Percentiles rank a stretch among this genome's conserved stretches.
Conservation (phyloP, 2,329 filamentous ascomycete species). For the Aspergillus pseudoviridinutans region DNA sequence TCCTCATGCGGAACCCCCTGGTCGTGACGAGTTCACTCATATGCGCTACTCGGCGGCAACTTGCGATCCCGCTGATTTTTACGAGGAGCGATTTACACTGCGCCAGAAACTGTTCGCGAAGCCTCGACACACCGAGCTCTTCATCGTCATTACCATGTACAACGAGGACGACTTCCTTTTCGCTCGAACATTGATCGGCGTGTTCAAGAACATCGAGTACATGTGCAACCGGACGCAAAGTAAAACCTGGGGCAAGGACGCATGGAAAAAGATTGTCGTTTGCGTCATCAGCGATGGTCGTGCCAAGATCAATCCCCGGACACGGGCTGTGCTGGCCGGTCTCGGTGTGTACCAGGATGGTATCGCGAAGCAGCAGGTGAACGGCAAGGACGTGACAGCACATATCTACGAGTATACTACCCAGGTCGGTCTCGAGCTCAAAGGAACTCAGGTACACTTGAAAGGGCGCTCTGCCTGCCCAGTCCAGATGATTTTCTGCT, state of each 20-base stretch:
- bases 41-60: slow-evolving; percentile 92
- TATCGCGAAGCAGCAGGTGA: slow-evolving; percentile 97
- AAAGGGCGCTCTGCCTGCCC: slow-evolving; percentile 79
- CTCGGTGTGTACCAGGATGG: slow-evolving; percentile 98
- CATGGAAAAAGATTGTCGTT: slow-evolving; percentile 99
- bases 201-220: slow-evolving; percentile 98
- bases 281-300: slow-evolving; percentile 96
- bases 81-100: slow-evolving; percentile 82
- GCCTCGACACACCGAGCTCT: slow-evolving; percentile 85
- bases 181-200: slow-evolving; percentile 89
- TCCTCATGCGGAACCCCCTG: slow-evolving; percentile 70
- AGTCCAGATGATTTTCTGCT: slow-evolving; percentile 93
- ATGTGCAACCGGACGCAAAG: slow-evolving; percentile 92
- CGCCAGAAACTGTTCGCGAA: slow-evolving; percentile 91
- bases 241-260: slow-evolving; percentile 97
- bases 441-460: slow-evolving; percentile 81
- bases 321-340: slow-evolving; percentile 81
- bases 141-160: slow-evolving; percentile 98
- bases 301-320: slow-evolving; percentile 92
- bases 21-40: slow-evolving; percentile 75
- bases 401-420: slow-evolving; percentile 82
- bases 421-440: slow-evolving; percentile 70
- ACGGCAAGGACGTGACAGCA: slow-evolving; percentile 90
- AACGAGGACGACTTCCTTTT: slow-evolving; percentile 98
- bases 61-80: slow-evolving; percentile 86